Base-by-base conservation (phyloP, 768 basidiomycete genomes). In the Mycena galericulata region DNA sequence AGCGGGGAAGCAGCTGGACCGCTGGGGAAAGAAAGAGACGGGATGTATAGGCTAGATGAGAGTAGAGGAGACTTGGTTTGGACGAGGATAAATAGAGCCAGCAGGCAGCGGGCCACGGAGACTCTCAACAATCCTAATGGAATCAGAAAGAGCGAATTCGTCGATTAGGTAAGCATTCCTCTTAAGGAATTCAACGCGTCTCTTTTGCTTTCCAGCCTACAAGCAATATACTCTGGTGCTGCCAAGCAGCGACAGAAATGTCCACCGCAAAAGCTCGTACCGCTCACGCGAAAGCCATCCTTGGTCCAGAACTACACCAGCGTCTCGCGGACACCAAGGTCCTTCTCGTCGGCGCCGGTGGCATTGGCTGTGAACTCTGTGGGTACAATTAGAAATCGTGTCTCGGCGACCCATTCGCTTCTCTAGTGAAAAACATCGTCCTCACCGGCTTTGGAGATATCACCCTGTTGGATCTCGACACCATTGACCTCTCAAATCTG, bases 301-400 rank as follows among this genome's bases (percentile, higher is more conserved):
- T 99, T 4, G 96, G 96, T 9, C 80, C 87, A 43, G 90, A 92
- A 71, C 80, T 96, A 18, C 88, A 89, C 73, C 76, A 80, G 26
- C 85, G 86, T 63, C 83, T 95, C 5, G 82, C 88, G 4, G 78
- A 85, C 46, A 91, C 90, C 8, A 90, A 83, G 65, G 91, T 98
- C 27, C 83, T 99, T 69, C 84, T 98, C 29, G 97, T 99, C 34
- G 98, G 98, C 30, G 96, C 96, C 46, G 97, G 97, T 49, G 97
- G 97, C 0, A 99, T 99, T 75, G 98, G 98, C 10, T 99, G 97
- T 75, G 98, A 99, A 82, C 87, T 99, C 5, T 78, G 96, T 96
- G 78, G 73, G 90, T 85, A 36, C 15, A 43, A 9, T 38, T 11
- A 36, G 29, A 12, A 45, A 32, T 46, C 24, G 17, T 30, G 1